Evolutionary conservation across 2,329 filamentous ascomycete species (phyloP).

Genomic region (Sporothrix euskadiensis): DNA sequence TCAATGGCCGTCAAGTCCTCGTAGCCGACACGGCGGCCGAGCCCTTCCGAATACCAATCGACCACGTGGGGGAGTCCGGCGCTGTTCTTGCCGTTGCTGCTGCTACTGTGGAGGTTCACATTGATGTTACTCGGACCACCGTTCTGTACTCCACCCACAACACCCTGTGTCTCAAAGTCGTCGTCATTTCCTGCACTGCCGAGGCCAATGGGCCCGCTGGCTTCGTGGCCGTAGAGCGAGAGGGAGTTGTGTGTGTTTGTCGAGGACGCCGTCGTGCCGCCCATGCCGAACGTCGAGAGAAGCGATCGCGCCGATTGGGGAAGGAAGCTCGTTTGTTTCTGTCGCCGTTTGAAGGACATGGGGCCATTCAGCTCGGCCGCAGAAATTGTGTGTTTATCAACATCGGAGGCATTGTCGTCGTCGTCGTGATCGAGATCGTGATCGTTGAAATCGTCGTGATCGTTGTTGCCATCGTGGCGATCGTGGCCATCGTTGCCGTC

Average conservation of each 20-base stretch:
- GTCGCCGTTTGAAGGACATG: slow-evolving; percentile 72
- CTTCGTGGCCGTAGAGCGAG: not conserved
- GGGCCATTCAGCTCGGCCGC: slow-evolving; percentile 51
- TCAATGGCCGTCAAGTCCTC: slow-evolving; percentile 97
- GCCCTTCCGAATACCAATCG: slow-evolving; percentile 87
- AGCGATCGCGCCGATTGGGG: slow-evolving; percentile 49
- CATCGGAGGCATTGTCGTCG: slow-evolving; percentile 37
- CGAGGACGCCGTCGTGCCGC: not conserved
- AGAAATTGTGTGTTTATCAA: slow-evolving; percentile 46
- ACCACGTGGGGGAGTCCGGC: slow-evolving; percentile 38
- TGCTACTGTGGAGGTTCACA: slow-evolving; percentile 41
- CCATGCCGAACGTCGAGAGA: slow-evolving; percentile 47
- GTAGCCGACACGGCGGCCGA: slow-evolving; percentile 86
- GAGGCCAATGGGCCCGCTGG: not conserved
- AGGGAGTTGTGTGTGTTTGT: not conserved
- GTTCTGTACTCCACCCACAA: slow-evolving; percentile 11
- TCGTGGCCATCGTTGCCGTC: not conserved
- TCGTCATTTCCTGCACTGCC: slow-evolving; percentile 15
- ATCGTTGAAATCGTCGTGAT: not conserved
- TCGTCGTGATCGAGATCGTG: not conserved
- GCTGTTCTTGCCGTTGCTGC: not conserved
- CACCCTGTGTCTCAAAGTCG: slow-evolving; percentile 25
- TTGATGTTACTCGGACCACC: slow-evolving; percentile 12
- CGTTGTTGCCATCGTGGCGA: not conserved
- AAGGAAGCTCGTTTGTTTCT: slow-evolving; percentile 52